A percentile compares a stretch with the other conserved stretches of the same genome.
phyloP scores from a whole-genome alignment of 2,329 filamentous ascomycete genomes.

The Pseudogymnoascus sp. region DNA sequence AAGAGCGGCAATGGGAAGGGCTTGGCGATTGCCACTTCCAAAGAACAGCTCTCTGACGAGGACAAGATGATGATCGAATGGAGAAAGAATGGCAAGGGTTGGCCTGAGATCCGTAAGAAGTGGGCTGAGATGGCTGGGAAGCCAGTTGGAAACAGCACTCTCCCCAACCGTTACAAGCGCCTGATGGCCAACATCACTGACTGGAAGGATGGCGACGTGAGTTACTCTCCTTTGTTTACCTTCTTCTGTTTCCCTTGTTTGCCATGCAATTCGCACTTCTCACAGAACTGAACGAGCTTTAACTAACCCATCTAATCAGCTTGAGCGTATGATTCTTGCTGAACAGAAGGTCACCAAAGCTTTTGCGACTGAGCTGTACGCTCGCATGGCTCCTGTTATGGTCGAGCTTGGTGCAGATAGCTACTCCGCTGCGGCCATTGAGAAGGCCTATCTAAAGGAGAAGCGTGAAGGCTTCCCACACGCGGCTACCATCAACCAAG shows the following conservation, averaged over 20 bases:
- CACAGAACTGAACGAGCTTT: background rate
- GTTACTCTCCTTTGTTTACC: background rate
- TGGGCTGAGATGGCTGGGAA: background rate
- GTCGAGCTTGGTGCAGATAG: background rate
- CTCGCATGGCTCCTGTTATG: background rate
- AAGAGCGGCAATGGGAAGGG: background rate
- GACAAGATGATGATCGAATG: background rate
- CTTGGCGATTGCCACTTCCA: background rate
- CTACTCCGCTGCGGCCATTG: background rate
- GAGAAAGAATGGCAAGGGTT: background rate
- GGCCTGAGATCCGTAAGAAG: background rate
- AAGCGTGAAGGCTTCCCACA: background rate
- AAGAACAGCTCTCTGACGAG: background rate
- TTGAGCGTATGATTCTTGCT: background rate
- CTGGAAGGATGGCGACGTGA: conserved; percentile 3
- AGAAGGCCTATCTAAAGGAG: background rate
- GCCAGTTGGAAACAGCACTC: background rate
- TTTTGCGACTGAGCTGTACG: background rate
- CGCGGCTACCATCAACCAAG: background rate
- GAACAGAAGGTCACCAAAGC: background rate
- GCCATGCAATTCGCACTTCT: background rate
- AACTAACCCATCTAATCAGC: background rate
- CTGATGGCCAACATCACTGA: background rate
- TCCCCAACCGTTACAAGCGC: background rate
- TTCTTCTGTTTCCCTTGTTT: background rate